Percentiles rank a stretch among this genome's conserved stretches.
Conservation (phyloP, 257 asterid species). For the Primulina tabacum region DNA sequence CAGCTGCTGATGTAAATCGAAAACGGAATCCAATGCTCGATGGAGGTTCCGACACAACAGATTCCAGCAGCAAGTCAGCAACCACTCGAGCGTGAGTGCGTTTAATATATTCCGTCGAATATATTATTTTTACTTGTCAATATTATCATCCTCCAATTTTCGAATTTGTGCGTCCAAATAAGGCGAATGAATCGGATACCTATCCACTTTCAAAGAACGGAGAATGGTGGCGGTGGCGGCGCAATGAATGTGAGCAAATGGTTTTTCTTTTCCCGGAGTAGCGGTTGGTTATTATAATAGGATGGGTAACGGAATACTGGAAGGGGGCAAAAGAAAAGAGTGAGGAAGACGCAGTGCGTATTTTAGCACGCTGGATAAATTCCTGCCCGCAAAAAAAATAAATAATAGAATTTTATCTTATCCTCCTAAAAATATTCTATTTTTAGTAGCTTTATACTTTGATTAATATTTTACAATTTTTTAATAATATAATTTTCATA, state of each 20-base stretch:
- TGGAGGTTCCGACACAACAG: constrained; percentile 7
- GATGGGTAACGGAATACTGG: constrained; percentile 28
- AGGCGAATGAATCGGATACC: constrained; percentile 28
- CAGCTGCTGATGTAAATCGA: constrained; percentile 23
- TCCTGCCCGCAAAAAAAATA: constrained; percentile 20
- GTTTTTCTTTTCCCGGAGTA: not conserved
- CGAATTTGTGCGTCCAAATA: constrained; percentile 11
- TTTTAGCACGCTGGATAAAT: constrained; percentile 22
- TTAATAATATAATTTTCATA: too few species aligned
- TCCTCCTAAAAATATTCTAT: not conserved
- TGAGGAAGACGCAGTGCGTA: constrained; percentile 29
- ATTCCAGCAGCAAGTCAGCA: not conserved
- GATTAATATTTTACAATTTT: too few species aligned
- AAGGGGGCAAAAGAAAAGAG: constrained; percentile 6
- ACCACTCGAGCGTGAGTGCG: not conserved
- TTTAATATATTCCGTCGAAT: not conserved
- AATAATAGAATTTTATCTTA: too few species aligned
- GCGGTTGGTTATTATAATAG: too few species aligned
- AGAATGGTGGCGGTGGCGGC: constrained; percentile 12
- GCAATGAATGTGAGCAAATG: constrained; percentile 2
- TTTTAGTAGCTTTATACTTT: too few species aligned
- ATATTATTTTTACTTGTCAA: constrained; percentile 15
- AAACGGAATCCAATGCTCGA: constrained; percentile 37
- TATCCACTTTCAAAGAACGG: not conserved
- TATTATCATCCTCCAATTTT: constrained; percentile 18